These are phyloP conservation scores for Phycomyces blakesleeanus DNA, from an alignment of 192 early-diverging fungal genomes.

Conservation along the genomic window DNA sequence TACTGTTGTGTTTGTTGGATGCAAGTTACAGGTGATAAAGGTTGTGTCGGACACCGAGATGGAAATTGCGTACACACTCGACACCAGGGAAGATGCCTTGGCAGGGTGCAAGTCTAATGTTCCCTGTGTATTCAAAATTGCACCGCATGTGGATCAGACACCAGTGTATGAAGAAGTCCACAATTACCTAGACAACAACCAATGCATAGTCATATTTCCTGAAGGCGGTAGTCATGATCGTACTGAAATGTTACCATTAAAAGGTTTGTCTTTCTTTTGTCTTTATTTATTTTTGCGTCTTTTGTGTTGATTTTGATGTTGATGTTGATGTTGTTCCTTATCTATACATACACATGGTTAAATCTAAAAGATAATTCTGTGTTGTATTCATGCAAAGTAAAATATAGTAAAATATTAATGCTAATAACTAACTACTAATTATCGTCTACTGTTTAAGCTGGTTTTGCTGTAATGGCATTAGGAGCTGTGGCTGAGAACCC, in stretches of 20 bases:
- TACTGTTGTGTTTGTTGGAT: constrained; percentile 57
- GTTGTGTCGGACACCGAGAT: constrained; percentile 81
- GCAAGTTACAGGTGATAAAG: constrained; percentile 61
- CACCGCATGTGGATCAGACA: constrained; percentile 83
- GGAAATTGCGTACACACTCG: constrained; percentile 40
- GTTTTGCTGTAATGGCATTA: constrained; percentile 75
- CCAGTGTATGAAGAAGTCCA: constrained; percentile 80
- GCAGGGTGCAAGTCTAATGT: not conserved
- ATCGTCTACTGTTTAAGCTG: constrained; percentile 40
- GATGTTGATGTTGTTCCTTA: too few species aligned
- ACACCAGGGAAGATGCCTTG: not conserved
- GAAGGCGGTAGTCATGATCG: constrained; percentile 96
- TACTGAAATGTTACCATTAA: constrained; percentile 89
- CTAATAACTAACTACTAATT: too few species aligned
- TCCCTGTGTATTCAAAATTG: constrained; percentile 43
- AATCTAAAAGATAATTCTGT: too few species aligned
- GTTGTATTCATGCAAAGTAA: too few species aligned
- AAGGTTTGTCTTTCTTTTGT: constrained; percentile 53
- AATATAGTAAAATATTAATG: too few species aligned
- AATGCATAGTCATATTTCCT: constrained; percentile 92
- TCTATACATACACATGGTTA: too few species aligned
- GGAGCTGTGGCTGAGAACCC: constrained; percentile 85
- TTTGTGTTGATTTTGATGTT: too few species aligned
- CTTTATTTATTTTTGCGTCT: too few species aligned
- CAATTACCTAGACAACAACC: constrained; percentile 58